phyloP scores from a whole-genome alignment of 2,329 filamentous ascomycete genomes.

The Talaromyces sp. region DNA sequence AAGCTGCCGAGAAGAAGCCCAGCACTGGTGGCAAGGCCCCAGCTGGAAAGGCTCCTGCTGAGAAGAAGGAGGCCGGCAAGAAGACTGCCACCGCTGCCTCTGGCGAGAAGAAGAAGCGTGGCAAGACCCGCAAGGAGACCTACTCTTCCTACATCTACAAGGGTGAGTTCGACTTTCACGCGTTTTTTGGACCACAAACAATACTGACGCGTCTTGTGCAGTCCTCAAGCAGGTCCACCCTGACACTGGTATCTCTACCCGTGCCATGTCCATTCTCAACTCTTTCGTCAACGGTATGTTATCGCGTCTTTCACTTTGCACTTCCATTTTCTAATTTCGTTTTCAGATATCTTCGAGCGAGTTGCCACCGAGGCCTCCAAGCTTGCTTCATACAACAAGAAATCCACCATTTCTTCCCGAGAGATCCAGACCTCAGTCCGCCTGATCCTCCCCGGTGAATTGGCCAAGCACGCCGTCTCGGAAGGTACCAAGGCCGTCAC shows the following conservation, averaged over 20 bases:
- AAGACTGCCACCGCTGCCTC: slow-evolving; percentile 83
- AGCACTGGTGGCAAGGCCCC: slow-evolving; percentile 88
- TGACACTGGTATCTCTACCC: slow-evolving; percentile 99
- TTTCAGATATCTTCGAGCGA: slow-evolving; percentile 95
- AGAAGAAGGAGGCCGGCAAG: slow-evolving; percentile 99
- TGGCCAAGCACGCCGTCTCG: slow-evolving; percentile 99
- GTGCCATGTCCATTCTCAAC: slow-evolving; percentile 99
- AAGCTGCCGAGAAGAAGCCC: slow-evolving; percentile 98
- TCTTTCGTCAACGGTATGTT: slow-evolving; percentile 95
- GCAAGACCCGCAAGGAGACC: slow-evolving; percentile 99
- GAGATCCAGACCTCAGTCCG: slow-evolving; percentile 99
- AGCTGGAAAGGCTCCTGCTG: slow-evolving; percentile 73
- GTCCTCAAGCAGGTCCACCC: slow-evolving; percentile 99
- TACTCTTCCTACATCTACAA: slow-evolving; percentile 99
- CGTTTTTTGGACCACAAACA: not conserved
- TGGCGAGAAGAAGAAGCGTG: slow-evolving; percentile 99
- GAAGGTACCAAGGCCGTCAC: slow-evolving; percentile 99
- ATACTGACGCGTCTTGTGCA: slow-evolving; percentile 50
- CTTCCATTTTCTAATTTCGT: slow-evolving; percentile 4
- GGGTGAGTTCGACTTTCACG: slow-evolving; percentile 56
- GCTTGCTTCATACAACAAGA: slow-evolving; percentile 99
- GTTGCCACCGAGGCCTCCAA: slow-evolving; percentile 98
- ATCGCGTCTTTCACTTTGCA: not conserved
- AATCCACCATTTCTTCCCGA: slow-evolving; percentile 98
- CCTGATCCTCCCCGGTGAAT: slow-evolving; percentile 95